These are phyloP conservation scores for Rhizodiscina lignyota DNA, from an alignment of 495 filamentous ascomycete genomes.

Conservation along the genomic window DNA sequence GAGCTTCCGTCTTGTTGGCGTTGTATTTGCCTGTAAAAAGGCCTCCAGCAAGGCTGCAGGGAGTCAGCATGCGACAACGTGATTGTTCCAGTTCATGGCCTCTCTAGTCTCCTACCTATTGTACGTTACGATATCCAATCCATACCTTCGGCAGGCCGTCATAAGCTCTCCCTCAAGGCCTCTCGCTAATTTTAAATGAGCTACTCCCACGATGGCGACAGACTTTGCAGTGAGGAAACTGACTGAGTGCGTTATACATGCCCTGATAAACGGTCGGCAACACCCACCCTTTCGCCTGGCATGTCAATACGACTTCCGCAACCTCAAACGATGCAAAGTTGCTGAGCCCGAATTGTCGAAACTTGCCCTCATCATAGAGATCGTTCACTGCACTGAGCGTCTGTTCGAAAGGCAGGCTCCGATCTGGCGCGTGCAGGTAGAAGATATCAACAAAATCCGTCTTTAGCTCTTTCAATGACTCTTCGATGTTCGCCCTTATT, in stretches of 20 bases:
- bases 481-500: constrained; percentile 2
- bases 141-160: constrained; percentile 13
- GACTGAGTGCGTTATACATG: constrained; percentile 29
- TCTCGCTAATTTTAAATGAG: constrained; percentile 15
- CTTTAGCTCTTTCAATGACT: constrained; percentile 4
- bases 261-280: constrained; percentile 35
- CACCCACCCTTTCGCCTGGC: constrained; percentile 23
- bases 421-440: constrained; percentile 11
- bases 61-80: too few species aligned
- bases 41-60: constrained; percentile 54
- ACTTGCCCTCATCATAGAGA: constrained; percentile 8
- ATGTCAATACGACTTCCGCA: constrained; percentile 23
- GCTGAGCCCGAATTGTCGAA: constrained; percentile 27
- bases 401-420: constrained; percentile 5
- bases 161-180: constrained; percentile 18
- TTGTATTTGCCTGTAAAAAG: constrained; percentile 65
- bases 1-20: constrained; percentile 40
- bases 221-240: constrained; percentile 21
- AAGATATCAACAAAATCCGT: constrained; percentile 10
- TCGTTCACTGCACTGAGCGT: constrained; percentile 9
- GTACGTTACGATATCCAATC: constrained; percentile 27
- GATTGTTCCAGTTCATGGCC: constrained; percentile 26
- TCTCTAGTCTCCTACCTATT: constrained; percentile 22
- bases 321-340: constrained; percentile 29
- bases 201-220: constrained; percentile 19